Evolutionary conservation across 2,329 filamentous ascomycete species (phyloP), one percentile per base, ranked within the genome.

Genomic region (Talaromyces albobiverticillius): DNA sequence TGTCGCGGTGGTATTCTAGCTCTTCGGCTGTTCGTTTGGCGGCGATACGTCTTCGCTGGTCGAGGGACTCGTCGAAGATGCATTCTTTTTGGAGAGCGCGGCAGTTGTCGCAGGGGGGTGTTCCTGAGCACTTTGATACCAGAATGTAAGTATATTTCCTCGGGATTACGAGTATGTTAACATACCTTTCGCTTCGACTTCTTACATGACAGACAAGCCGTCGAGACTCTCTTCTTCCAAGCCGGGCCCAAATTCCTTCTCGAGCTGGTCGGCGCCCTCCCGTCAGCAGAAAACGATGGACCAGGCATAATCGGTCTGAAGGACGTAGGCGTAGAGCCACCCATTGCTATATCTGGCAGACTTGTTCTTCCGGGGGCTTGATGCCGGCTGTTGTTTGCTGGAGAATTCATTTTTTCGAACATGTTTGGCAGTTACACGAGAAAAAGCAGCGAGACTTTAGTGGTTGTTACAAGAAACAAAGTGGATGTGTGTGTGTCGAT

Each of bases 51-150:
- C 71, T 69, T 10, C 72, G 67, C 8, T 82, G 82, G 53, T 86
- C 79, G 31, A 80, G 76, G 1, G 81, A 81, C 64, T 83, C 80
- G 63, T 87, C 84, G 64, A 85, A 80, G 25, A 86, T 76, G 3
- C 72, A 75, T 32, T 64, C 61, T 26, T 67, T 60, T 20, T 66
- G 63, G 47, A 68, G 70, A 26, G 67, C 56, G 31, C 65, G 62
- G 57, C 72, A 75, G 46, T 72, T 72, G 22, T 70, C 62, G 50
- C 72, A 75, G 1, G 72, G 71, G 8, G 66, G 56, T 7, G 60
- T 60, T 11, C 71, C 70, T 14, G 71, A 71, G 57, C 71, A 74
- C 69, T 72, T 47, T 36, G 25, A 41, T n/a, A 14, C 14, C 26
- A 10, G 26, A 29, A 29, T 6, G 5, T 10, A 29, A 10, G 26